Evolutionary conservation across 108 stramenopile species (phyloP).

Genomic region (Fragilaria crotonensis): DNA sequence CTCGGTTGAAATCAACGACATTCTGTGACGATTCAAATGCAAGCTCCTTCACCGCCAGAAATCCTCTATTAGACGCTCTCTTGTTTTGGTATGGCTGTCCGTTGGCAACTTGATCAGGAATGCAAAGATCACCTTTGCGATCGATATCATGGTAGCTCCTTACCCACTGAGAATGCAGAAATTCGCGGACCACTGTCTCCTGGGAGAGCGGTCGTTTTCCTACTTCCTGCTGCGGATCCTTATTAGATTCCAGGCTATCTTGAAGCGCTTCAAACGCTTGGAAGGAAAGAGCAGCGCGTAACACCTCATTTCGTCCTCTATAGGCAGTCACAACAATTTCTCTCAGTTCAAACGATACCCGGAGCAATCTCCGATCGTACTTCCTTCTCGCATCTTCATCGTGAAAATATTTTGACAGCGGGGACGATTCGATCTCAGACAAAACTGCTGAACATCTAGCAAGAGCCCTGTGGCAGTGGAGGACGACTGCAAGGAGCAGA

Average conservation of each 20-base stretch:
- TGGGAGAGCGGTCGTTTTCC: constrained; percentile 18
- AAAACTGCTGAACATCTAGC: constrained; percentile 57
- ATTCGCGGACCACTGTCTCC: constrained; percentile 37
- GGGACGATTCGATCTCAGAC: constrained; percentile 48
- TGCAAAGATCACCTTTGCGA: constrained; percentile 10
- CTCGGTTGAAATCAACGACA: constrained; percentile 41
- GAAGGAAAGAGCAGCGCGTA: constrained; percentile 41
- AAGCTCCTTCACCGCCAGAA: constrained; percentile 35
- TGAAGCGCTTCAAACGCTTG: constrained; percentile 48
- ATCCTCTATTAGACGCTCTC: constrained; percentile 20
- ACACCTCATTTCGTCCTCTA: constrained; percentile 46
- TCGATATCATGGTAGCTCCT: constrained; percentile 43
- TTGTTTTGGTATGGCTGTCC: constrained; percentile 15
- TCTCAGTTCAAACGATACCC: constrained; percentile 49
- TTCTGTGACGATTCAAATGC: constrained; percentile 38
- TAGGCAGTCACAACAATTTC: constrained; percentile 62
- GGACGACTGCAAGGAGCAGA: constrained; percentile 52
- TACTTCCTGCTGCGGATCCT: background rate
- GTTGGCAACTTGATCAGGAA: constrained; percentile 46
- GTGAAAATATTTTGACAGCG: constrained; percentile 39
- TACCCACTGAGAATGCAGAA: constrained; percentile 55
- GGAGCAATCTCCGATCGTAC: constrained; percentile 32
- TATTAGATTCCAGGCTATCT: constrained; percentile 35
- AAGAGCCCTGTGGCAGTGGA: constrained; percentile 70
- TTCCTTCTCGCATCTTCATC: constrained; percentile 46